Evolutionary conservation across 306 rosid genomes (phyloP), one percentile per base, ranked within the genome.

Genomic region (Echinosophora koreensis): DNA sequence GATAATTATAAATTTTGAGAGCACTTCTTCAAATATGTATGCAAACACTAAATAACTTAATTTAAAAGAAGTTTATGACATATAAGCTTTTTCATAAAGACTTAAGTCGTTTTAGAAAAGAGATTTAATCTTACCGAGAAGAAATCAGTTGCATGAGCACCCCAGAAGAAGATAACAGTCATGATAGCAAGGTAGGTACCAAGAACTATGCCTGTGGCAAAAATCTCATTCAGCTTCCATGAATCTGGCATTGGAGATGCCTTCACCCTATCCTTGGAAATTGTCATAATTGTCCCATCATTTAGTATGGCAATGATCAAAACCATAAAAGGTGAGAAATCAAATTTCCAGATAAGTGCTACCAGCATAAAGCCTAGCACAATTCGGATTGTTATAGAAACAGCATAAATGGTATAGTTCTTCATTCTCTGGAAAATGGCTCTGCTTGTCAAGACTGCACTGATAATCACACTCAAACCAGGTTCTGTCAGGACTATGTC

Each of bases 281-380:
- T 92, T 42, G 94, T 92, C 97, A 92, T 92, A 60, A 92, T 92
- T n/a, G 94, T 92, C 35, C 97, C 97, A 30, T 92, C 97, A n/a
- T 92, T 92, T 61, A 92, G 90, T 32, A 92, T 82, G 60, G 97
- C 97, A 42, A 92, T 92, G 62, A 92, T 74, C 44, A 92, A 65
- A 57, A 92, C 97, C 97, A 92, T 88, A 74, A 92, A 91, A 5
- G 97, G 97, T 35, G 97, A 91, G 84, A 91, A 89, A 71, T 91
- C 94, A 37, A 79, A 91, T 65, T 84, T 74, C 97, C 97, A 92
- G 12, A 92, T 88, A 18, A 92, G 97, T 8, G 97, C 97, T 5
- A 92, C 65, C 5, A 92, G 90, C 86, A 89, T 8, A 58, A 92
- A 89, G 3, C 97, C 94, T 3, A 92, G 30, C 49, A 92, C 97